These are phyloP conservation scores for Draba incana DNA, from an alignment of 345 rosid genomes.

Conservation along the genomic window DNA sequence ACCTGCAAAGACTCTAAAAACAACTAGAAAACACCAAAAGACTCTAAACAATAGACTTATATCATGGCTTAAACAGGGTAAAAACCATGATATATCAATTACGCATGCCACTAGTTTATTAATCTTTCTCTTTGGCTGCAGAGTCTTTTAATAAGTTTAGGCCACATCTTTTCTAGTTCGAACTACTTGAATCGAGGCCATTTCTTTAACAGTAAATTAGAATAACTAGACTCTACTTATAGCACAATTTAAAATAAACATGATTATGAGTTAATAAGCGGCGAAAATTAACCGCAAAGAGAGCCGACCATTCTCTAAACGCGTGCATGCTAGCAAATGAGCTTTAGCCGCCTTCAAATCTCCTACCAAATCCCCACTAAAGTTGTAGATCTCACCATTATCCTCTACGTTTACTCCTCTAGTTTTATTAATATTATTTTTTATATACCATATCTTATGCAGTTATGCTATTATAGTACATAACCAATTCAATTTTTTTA, in stretches of 20 bases:
- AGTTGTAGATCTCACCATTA: slow-evolving; percentile 32
- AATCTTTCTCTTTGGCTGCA: background rate
- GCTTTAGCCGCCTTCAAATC: slow-evolving; percentile 46
- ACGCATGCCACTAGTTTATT: background rate
- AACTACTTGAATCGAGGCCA: background rate
- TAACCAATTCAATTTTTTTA: slow-evolving; percentile 27
- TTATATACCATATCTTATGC: slow-evolving; percentile 1
- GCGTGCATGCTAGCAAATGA: slow-evolving; percentile 33
- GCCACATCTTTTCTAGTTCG: slow-evolving; percentile 18
- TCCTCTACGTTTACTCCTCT: slow-evolving; percentile 32
- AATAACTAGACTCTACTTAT: slow-evolving; percentile 6
- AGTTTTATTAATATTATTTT: slow-evolving; percentile 31
- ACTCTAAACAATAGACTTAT: too few relatives aligned
- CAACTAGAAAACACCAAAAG: too few relatives aligned
- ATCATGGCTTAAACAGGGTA: too few relatives aligned
- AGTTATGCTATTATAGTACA: background rate
- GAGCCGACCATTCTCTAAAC: slow-evolving; percentile 25
- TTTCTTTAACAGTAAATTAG: background rate
- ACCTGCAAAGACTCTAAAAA: too few relatives aligned
- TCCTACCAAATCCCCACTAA: slow-evolving; percentile 29
- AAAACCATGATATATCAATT: too few relatives aligned
- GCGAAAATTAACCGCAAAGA: slow-evolving; percentile 37
- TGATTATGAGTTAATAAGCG: slow-evolving; percentile 26
- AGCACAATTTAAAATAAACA: background rate
- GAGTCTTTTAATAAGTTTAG: background rate